Percentiles rank a stretch among this genome's conserved stretches.
phyloP scores from a whole-genome alignment of 2,329 filamentous ascomycete genomes.

The Trichophyton verrucosum region DNA sequence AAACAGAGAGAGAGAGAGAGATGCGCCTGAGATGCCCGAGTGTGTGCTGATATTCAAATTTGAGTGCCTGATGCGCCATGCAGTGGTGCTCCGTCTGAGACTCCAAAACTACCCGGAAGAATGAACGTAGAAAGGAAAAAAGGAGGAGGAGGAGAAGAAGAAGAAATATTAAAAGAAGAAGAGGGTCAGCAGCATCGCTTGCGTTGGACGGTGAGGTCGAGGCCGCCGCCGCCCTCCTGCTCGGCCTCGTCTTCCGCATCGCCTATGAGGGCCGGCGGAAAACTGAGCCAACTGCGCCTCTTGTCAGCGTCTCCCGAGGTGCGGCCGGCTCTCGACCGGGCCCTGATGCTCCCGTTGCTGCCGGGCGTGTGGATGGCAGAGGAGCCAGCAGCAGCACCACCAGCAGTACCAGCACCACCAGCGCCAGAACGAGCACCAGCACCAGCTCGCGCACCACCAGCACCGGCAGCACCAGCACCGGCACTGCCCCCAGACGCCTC shows the following conservation, averaged over 20 bases:
- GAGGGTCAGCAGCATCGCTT: neutral
- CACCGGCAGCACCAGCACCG: no score
- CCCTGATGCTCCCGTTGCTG: slow-evolving; percentile 18
- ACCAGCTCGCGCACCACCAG: no score
- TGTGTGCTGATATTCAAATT: neutral
- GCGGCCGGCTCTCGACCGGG: slow-evolving; percentile 36
- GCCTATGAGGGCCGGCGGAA: slow-evolving; percentile 35
- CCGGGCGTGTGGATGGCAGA: no score
- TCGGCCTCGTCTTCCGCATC: neutral
- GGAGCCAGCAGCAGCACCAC: no score
- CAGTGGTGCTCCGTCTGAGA: neutral
- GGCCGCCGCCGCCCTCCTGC: neutral
- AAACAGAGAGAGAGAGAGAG: neutral
- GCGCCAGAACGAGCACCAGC: no score
- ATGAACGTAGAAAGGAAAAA: neutral
- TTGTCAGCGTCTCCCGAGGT: slow-evolving; percentile 54
- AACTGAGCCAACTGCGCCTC: slow-evolving; percentile 53
- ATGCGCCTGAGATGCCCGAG: neutral
- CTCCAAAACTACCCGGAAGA: neutral
- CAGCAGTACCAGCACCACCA: slow-evolving; percentile 8
- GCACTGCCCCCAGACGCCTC: slow-evolving; percentile 29
- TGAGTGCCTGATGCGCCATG: neutral
- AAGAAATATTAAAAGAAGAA: neutral
- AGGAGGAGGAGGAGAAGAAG: neutral
- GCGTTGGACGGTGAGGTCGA: neutral